phyloP scores from a whole-genome alignment of 306 rosid species.

The Elaeagnus macrophylla region DNA sequence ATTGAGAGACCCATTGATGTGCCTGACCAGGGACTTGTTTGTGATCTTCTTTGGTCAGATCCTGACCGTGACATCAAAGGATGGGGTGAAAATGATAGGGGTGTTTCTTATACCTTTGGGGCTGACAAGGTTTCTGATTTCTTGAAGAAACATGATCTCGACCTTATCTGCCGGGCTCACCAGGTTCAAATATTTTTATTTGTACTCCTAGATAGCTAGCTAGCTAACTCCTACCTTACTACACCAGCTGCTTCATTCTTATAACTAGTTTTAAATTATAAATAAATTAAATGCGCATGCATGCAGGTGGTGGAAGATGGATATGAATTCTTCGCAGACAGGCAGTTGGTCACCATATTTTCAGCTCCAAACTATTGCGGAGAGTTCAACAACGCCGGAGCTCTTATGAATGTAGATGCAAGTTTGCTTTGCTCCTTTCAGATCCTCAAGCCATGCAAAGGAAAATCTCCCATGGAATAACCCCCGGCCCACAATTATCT shows the following conservation, averaged over 20 bases:
- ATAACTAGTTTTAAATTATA: no score
- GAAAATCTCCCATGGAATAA: constrained; percentile 10
- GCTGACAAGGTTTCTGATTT: constrained; percentile 63
- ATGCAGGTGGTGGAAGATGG: constrained; percentile 97
- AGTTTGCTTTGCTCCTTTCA: constrained; percentile 87
- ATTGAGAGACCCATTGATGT: constrained; percentile 76
- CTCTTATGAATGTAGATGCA: constrained; percentile 67
- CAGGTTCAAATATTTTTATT: constrained; percentile 30
- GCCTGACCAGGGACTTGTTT: constrained; percentile 80
- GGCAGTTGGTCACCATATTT: constrained; percentile 75
- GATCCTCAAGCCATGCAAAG: constrained; percentile 63
- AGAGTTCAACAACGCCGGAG: constrained; percentile 91
- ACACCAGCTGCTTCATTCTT: no score
- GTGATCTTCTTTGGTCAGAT: constrained; percentile 90
- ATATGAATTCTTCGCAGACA: constrained; percentile 81
- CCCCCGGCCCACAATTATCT: no score
- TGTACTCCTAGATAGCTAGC: no score
- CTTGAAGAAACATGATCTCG: constrained; percentile 74
- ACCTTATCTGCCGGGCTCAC: constrained; percentile 83
- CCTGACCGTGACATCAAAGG: constrained; percentile 63
- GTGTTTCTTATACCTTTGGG: constrained; percentile 87
- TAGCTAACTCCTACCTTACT: no score
- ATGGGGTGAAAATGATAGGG: constrained; percentile 91
- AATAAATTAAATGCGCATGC: no score
- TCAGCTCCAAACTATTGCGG: constrained; percentile 95